phyloP scores from a whole-genome alignment of 805 yeast species.

The Lipomyces kockii region DNA sequence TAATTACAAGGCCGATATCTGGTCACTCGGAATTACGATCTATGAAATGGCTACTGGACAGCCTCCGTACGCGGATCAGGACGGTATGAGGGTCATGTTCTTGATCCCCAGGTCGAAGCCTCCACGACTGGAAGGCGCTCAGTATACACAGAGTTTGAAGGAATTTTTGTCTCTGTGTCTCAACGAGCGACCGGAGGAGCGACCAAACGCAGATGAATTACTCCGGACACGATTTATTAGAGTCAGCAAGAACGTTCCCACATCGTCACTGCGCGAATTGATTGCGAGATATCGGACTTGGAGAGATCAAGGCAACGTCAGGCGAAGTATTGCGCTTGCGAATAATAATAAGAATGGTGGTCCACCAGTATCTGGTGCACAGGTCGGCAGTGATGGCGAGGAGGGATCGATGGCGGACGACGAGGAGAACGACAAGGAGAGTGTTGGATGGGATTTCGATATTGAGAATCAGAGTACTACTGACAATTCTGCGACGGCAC shows the following conservation, averaged over 20 bases:
- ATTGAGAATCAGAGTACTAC: conserved; percentile 14
- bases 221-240: conserved; percentile 74
- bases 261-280: conserved; percentile 68
- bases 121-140: conserved; percentile 90
- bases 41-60: conserved; percentile 96
- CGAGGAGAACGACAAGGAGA: conserved; percentile 27
- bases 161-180: conserved; percentile 90
- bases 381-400: conserved; percentile 34
- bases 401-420: conserved; percentile 44
- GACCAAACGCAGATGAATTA: conserved; percentile 86
- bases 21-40: conserved; percentile 95
- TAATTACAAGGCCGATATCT: conserved; percentile 85
- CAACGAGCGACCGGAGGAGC: conserved; percentile 89
- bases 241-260: conserved; percentile 62
- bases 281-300: conserved; percentile 55
- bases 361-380: conserved; percentile 21
- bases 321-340: conserved; percentile 53
- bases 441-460: conserved; percentile 35
- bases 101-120: conserved; percentile 91
- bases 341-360: conserved; percentile 7
- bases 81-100: conserved; percentile 93
- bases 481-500: not conserved
- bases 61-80: conserved; percentile 96
- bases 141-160: conserved; percentile 73
- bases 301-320: conserved; percentile 63